Evolutionary conservation across 192 early-diverging fungal species (phyloP), one percentile per base, ranked within the genome.

Genomic region (Lunasporangiospora selenospora): DNA sequence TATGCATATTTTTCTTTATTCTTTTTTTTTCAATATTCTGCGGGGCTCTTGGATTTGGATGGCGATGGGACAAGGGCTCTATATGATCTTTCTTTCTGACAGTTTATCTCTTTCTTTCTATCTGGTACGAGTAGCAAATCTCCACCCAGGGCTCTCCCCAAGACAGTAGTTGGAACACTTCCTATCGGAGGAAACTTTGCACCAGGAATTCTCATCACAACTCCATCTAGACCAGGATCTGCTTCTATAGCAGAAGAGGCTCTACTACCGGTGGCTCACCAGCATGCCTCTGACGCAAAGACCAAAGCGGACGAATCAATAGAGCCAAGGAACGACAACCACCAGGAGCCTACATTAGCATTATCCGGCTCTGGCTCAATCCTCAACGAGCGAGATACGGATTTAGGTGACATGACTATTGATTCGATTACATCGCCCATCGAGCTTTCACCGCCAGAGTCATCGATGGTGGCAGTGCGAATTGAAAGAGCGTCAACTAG

Each of bases 361-460:
- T n/a, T n/a, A n/a, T n/a, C n/a, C n/a, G n/a, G n/a, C n/a, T n/a
- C 16, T 47, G 23, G 23, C 7, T 15, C 45, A 11, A 23, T 12
- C 45, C 45, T 26, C 29, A 23, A 15, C 45, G 59, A 61, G 24
- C 58, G 29, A 9, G 13, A 53, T 30, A 3, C 18, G 36, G 64
- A 76, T 0, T 50, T 67, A 38, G 63, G 65, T 6, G 65, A 66
- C 58, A 64, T 45, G 9, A 80, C 51, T 12, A 66, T 63, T 41
- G 75, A 73, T 37, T 82, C 81, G 3, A 64, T 79, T n/a, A 76
- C 77, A 46, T 82, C 81, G 30, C 67, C 58, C 33, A 71, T 75
- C 26, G 81, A 79, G 31, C 58, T 79, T 30, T 71, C 81, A 0
- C 77, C 77, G 34, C 63, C 62, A 13, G 67, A 62, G 27, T 52